Evolutionary conservation across 352 stramenopile genomes (phyloP).

Genomic region (Globisporangium sylvaticum): DNA sequence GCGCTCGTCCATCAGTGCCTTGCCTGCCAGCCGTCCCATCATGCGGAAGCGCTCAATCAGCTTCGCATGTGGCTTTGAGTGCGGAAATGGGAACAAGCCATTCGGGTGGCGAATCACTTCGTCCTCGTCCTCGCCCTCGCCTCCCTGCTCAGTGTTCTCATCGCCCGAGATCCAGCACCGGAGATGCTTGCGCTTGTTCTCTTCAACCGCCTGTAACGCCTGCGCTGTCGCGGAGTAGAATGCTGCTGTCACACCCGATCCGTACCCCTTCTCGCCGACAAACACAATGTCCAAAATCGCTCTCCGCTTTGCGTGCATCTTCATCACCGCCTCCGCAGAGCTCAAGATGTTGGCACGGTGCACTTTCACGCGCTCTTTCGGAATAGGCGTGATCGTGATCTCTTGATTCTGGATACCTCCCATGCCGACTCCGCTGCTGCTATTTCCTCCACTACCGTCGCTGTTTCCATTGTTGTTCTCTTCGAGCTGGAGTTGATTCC

Average conservation of each 20-base stretch:
- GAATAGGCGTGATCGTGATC: slow-evolving; percentile 78
- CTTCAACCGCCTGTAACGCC: slow-evolving; percentile 49
- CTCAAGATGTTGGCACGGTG: slow-evolving; percentile 68
- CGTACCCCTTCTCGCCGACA: slow-evolving; percentile 81
- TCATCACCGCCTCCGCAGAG: slow-evolving; percentile 78
- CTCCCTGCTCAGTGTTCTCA: slow-evolving; percentile 17
- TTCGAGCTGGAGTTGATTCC: slow-evolving; percentile 60
- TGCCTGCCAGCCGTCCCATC: slow-evolving; percentile 76
- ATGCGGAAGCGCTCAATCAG: slow-evolving; percentile 74
- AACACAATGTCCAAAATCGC: slow-evolving; percentile 84
- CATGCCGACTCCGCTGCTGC: slow-evolving; percentile 9
- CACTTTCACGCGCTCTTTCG: slow-evolving; percentile 85
- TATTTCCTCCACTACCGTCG: slow-evolving; percentile 14
- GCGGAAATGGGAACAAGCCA: slow-evolving; percentile 70
- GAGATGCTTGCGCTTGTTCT: slow-evolving; percentile 34
- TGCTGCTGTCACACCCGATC: slow-evolving; percentile 75
- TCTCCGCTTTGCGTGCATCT: slow-evolving; percentile 82
- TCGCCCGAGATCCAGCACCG: slow-evolving; percentile 63
- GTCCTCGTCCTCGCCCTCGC: slow-evolving; percentile 21
- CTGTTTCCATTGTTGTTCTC: slow-evolving; percentile 21
- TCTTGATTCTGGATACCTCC: slow-evolving; percentile 69
- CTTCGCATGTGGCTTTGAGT: slow-evolving; percentile 24
- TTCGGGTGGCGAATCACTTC: slow-evolving; percentile 73
- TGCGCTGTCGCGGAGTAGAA: slow-evolving; percentile 82
- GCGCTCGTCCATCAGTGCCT: slow-evolving; percentile 79